phyloP scores from a whole-genome alignment of 2,329 filamentous ascomycete species.

The Penicillium decumbens region DNA sequence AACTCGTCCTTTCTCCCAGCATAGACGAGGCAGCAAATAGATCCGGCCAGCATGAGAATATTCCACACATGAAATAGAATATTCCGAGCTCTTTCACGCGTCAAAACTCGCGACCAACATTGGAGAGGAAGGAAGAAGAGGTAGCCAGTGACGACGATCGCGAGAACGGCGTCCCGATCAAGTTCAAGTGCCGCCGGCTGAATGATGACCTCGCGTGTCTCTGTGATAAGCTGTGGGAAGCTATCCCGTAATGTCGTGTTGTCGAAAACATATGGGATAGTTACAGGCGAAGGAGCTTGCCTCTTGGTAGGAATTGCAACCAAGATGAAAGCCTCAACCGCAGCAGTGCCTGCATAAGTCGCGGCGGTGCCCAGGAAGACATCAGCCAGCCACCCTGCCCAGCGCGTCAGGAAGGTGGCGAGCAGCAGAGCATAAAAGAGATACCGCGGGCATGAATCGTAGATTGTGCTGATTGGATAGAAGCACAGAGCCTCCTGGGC shows the following conservation, averaged over 20 bases:
- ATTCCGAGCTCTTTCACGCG: conserved; percentile 24
- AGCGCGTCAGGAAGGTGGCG: conserved; percentile 26
- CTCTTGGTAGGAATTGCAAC: conserved; percentile 17
- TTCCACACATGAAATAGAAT: conserved; percentile 31
- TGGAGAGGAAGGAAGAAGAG: conserved; percentile 34
- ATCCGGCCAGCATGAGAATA: conserved; percentile 29
- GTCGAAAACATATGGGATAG: conserved; percentile 20
- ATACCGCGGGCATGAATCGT: conserved; percentile 32
- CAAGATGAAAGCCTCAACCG: conserved; percentile 32
- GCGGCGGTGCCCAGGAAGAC: conserved; percentile 33
- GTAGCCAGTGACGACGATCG: conserved; percentile 33
- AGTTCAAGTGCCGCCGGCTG: conserved; percentile 30
- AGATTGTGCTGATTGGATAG: conserved; percentile 34
- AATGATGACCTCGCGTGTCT: conserved; percentile 16
- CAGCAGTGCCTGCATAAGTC: conserved; percentile 31
- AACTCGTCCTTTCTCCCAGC: conserved; percentile 15
- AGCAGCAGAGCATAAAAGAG: conserved; percentile 32
- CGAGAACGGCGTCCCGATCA: conserved; percentile 32
- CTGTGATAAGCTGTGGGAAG: conserved; percentile 24
- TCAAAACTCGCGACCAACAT: conserved; percentile 30
- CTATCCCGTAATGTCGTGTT: conserved; percentile 12
- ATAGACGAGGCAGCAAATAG: conserved; percentile 28
- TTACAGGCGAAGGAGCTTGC: conserved; percentile 13
- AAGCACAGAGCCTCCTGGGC: conserved; percentile 29
- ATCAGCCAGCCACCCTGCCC: conserved; percentile 31